Evolutionary conservation across 164 flowering plant genomes (phyloP), one percentile per base, ranked within the genome.

Genomic region (Liquidambar formosana): DNA sequence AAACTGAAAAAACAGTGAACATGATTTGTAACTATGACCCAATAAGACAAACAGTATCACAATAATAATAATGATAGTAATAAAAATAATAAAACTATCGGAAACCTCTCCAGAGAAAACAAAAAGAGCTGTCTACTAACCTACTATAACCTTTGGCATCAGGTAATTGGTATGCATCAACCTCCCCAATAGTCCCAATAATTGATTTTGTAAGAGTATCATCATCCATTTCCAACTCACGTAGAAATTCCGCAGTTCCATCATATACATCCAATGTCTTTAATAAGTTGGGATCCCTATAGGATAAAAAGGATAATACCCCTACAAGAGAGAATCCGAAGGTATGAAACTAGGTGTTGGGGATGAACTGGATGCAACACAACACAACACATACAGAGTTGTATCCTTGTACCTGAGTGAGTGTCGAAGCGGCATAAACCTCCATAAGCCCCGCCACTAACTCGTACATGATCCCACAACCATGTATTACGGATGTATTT

Each of bases 361-460:
- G 21, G 57, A 53, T 15, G 43, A 44, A 10, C 11, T 23, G 57
- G 19, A 33, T 14, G 16, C 58, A 51, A 11, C 3, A 53, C 10
- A 51, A 12, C 15, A 56, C 11, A 77, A 18, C 10, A 45, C 33
- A 26, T 46, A 45, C 16, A 44, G 57, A n/a, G n/a, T n/a, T n/a
- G n/a, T n/a, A n/a, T n/a, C n/a, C n/a, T 33, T 33, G 41, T 75
- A 96, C 97, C 99, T 78, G 99, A 96, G 57, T 96, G 98, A 56
- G 93, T 78, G 77, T 96, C 98, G 57, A 96, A 96, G 60, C 89
- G 91, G 70, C 99, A 96, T 67, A 93, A 96, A 47, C 98, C 99
- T 58, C 99, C 99, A 84, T 96, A 96, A 47, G 99, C 99, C 61
- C 99, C 99, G 75, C 98, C 99, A 75, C 98, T 90, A 64, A 96